A percentile compares a stretch with the other conserved stretches of the same genome.
phyloP scores from a whole-genome alignment of 1,284 basidiomycete genomes.

The Puccinia horiana region DNA sequence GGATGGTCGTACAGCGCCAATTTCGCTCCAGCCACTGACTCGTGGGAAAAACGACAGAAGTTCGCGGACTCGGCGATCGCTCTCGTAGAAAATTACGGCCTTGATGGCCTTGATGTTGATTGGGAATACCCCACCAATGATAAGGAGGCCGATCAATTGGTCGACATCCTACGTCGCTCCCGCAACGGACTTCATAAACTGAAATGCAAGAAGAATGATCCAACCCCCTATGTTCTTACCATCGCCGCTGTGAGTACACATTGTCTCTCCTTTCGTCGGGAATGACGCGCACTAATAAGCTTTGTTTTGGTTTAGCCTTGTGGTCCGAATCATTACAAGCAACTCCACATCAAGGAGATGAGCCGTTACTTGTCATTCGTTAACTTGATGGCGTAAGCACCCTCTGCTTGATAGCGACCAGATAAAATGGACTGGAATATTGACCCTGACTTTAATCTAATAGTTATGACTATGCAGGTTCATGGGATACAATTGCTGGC shows the following conservation, averaged over 20 bases:
- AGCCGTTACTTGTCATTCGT: conserved; percentile 44
- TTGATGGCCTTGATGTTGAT: conserved; percentile 55
- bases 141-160: conserved; percentile 38
- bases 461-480: conserved; percentile 50
- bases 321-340: conserved; percentile 48
- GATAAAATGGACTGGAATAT: background rate
- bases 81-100: conserved; percentile 57
- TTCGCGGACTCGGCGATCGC: conserved; percentile 55
- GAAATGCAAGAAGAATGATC: conserved; percentile 28
- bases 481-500: conserved; percentile 48
- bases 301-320: conserved; percentile 41
- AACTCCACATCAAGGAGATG: conserved; percentile 43
- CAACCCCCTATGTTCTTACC: conserved; percentile 35
- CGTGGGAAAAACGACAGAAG: conserved; percentile 52
- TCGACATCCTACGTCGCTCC: conserved; percentile 18
- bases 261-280: background rate
- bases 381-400: conserved; percentile 48
- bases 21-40: conserved; percentile 55
- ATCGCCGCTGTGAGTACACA: conserved; percentile 46
- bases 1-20: conserved; percentile 59
- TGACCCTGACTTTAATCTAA: background rate
- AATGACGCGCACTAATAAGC: background rate
- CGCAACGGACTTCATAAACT: conserved; percentile 22
- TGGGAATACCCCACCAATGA: conserved; percentile 48
- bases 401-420: background rate